A percentile compares a stretch with the other conserved stretches of the same genome.
phyloP scores from a whole-genome alignment of 257 asterid genomes.

The Solanum commersonii region DNA sequence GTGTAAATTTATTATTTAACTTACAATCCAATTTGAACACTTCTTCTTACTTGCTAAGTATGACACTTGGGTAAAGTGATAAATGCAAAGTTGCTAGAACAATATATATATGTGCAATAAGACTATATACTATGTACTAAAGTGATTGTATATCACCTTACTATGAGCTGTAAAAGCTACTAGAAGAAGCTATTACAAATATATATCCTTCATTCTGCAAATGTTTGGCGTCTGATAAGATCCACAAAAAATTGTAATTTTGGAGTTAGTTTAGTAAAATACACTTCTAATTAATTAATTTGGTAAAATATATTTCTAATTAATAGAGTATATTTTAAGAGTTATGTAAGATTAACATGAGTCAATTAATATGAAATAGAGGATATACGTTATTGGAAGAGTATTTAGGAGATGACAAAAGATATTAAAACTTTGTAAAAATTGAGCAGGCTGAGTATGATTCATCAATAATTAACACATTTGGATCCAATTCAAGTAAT shows the following conservation, averaged over 20 bases:
- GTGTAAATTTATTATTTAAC: background rate
- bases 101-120: background rate
- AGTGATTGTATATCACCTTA: background rate
- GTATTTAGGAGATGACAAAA: background rate
- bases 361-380: background rate
- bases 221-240: too few relatives aligned
- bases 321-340: too few relatives aligned
- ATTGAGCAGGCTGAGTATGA: background rate
- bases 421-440: background rate
- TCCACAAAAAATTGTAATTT: too few relatives aligned
- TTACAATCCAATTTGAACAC: background rate
- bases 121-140: background rate
- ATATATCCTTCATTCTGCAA: background rate
- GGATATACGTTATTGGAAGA: too few relatives aligned
- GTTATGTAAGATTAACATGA: too few relatives aligned
- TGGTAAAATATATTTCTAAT: background rate
- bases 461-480: background rate
- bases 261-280: too few relatives aligned
- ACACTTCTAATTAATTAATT: too few relatives aligned
- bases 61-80: background rate
- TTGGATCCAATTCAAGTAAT: background rate
- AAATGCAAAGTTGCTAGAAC: background rate
- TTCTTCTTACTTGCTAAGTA: background rate
- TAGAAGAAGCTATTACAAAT: background rate
- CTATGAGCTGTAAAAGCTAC: background rate